A percentile compares a stretch with the other conserved stretches of the same genome.
These are phyloP conservation scores for Cercospora sp. DNA, from an alignment of 2,329 filamentous ascomycete species.

Conservation along the genomic window DNA sequence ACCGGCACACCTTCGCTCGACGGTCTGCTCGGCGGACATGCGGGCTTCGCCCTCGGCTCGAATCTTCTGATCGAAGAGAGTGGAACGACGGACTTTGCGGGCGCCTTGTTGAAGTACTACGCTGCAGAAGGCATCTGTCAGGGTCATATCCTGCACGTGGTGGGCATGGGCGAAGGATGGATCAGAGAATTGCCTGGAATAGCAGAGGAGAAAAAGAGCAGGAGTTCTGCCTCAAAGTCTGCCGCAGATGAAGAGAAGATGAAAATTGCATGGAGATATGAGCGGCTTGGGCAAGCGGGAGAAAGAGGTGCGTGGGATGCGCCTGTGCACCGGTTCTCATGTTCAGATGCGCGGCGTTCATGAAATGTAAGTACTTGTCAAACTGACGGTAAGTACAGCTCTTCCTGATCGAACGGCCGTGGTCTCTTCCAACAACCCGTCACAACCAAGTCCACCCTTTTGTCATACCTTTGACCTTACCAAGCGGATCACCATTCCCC, in stretches of 20 bases:
- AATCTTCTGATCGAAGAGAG: conserved; percentile 81
- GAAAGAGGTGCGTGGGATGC: conserved; percentile 59
- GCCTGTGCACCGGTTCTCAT: neutral
- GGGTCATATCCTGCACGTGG: conserved; percentile 81
- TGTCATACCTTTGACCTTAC: conserved; percentile 56
- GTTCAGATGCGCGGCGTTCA: conserved; percentile 17
- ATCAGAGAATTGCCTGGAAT: conserved; percentile 78
- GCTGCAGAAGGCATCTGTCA: conserved; percentile 91
- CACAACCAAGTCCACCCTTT: conserved; percentile 41
- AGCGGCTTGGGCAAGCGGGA: conserved; percentile 72
- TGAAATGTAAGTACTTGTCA: neutral
- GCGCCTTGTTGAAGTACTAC: conserved; percentile 80
- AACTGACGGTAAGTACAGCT: conserved; percentile 34
- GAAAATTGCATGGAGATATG: conserved; percentile 99
- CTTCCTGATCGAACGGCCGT: conserved; percentile 31
- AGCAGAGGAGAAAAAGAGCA: conserved; percentile 43
- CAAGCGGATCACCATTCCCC: conserved; percentile 49
- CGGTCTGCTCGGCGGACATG: conserved; percentile 79
- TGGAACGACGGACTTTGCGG: conserved; percentile 91
- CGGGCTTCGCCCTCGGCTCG: conserved; percentile 78
- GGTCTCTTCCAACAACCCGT: conserved; percentile 9
- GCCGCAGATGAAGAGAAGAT: conserved; percentile 67
- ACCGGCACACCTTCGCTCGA: conserved; percentile 88
- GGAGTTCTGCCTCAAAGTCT: conserved; percentile 36
- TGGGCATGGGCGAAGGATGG: conserved; percentile 80